Conservation (phyloP, 169 alveolate species). For the Cyclospora cayetanensis region DNA sequence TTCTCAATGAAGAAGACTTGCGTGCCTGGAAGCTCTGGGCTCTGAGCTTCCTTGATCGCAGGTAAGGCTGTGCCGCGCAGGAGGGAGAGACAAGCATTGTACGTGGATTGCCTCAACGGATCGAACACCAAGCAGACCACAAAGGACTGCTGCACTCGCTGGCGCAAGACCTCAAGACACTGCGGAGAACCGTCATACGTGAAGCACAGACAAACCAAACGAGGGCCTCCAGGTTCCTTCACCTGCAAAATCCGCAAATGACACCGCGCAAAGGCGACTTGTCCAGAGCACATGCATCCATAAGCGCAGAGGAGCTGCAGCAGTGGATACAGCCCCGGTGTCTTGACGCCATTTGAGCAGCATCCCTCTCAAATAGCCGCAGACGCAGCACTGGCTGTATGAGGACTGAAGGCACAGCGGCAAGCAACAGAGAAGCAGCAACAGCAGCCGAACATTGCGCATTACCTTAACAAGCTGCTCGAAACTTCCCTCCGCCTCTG, state of each 20-base stretch:
- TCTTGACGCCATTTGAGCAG: no score
- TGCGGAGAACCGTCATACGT: neutral
- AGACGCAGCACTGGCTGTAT: no score
- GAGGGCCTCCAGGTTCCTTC: neutral
- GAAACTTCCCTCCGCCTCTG: neutral
- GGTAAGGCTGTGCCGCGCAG: neutral
- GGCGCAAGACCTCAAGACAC: neutral
- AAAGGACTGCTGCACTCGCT: neutral
- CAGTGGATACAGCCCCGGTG: neutral
- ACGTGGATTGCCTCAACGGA: neutral
- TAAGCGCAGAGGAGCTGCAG: neutral
- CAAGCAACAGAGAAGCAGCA: neutral
- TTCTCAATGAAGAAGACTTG: neutral
- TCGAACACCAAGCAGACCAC: neutral
- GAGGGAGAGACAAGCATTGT: neutral
- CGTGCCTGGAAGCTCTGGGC: neutral
- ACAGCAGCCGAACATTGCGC: neutral
- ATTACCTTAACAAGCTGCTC: neutral
- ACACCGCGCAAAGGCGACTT: no score
- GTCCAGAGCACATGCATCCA: neutral
- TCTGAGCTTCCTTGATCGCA: neutral
- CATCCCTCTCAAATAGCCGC: no score
- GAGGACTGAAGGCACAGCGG: no score
- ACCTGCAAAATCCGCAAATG: no score
- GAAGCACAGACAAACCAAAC: neutral